These are phyloP conservation scores for Carex littledalei DNA, from an alignment of 176 grass and related monocot genomes.

Conservation along the genomic window DNA sequence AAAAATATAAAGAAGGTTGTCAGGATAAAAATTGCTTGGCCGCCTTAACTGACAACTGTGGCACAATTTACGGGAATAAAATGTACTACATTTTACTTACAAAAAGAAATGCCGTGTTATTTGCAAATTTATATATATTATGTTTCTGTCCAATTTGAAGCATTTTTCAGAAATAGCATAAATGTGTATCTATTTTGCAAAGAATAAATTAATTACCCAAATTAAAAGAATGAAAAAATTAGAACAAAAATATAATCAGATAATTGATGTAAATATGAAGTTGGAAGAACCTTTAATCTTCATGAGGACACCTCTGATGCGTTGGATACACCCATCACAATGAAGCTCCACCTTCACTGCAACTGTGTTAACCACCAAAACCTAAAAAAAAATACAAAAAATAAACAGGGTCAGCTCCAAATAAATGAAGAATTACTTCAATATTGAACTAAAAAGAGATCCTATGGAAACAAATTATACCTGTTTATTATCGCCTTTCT, in stretches of 20 bases:
- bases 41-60: not conserved
- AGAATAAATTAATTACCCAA: not conserved
- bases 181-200: not conserved
- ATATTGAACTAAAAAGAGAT: not conserved
- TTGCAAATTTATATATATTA: not conserved
- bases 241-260: not conserved
- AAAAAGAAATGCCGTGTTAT: not conserved
- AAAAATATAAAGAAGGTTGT: not conserved
- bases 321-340: conserved; percentile 68
- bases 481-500: not conserved
- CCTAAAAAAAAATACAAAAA: not conserved
- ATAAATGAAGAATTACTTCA: not conserved
- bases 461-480: not conserved
- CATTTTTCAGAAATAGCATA: not conserved
- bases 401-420: not conserved
- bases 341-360: conserved; percentile 68
- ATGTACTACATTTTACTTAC: not conserved
- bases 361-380: conserved; percentile 43
- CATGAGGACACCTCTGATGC: conserved; percentile 45
- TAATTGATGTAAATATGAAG: not conserved
- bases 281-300: conserved; percentile 55
- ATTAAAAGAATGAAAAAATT: not conserved
- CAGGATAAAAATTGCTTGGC: not conserved
- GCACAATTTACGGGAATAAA: not conserved
- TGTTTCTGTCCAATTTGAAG: not conserved